Percentiles rank a stretch among this genome's conserved stretches.
These are phyloP conservation scores for Lindgomyces ingoldianus DNA, from an alignment of 495 filamentous ascomycete genomes.

Conservation along the genomic window DNA sequence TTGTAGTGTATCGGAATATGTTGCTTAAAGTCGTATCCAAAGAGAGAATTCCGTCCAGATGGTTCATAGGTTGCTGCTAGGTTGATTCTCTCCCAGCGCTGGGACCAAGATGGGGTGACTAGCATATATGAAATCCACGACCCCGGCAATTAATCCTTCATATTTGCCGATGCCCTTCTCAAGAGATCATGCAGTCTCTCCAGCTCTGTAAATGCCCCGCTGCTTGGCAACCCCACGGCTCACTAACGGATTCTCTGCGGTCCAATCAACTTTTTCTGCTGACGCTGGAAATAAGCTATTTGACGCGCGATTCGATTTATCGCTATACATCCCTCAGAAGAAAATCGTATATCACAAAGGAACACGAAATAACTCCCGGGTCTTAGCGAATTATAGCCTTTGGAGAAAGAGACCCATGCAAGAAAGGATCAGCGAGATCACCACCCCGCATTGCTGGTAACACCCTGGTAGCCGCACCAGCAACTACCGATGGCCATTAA, in stretches of 20 bases:
- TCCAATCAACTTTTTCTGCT: neutral
- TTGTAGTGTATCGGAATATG: neutral
- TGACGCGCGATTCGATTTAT: neutral
- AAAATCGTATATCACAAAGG: no score
- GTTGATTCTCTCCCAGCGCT: neutral
- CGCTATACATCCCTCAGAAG: no score
- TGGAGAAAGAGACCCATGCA: no score
- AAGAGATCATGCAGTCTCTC: neutral
- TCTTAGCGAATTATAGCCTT: no score
- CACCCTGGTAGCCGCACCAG: no score
- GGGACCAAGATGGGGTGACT: neutral
- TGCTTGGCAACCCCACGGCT: constrained; percentile 4
- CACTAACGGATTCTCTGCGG: neutral
- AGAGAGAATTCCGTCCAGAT: constrained; percentile 4
- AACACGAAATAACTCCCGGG: no score
- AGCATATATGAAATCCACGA: neutral
- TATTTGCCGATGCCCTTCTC: neutral
- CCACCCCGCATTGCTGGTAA: no score
- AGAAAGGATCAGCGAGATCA: no score
- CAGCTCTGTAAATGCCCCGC: neutral
- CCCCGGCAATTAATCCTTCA: neutral
- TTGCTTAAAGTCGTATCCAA: constrained; percentile 2
- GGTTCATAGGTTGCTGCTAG: constrained; percentile 5
- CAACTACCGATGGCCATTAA: no score
- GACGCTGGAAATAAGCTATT: neutral